A percentile compares a stretch with the other conserved stretches of the same genome.
These are phyloP conservation scores for Russula griseocarnosa DNA, from an alignment of 768 basidiomycete genomes.

Conservation along the genomic window DNA sequence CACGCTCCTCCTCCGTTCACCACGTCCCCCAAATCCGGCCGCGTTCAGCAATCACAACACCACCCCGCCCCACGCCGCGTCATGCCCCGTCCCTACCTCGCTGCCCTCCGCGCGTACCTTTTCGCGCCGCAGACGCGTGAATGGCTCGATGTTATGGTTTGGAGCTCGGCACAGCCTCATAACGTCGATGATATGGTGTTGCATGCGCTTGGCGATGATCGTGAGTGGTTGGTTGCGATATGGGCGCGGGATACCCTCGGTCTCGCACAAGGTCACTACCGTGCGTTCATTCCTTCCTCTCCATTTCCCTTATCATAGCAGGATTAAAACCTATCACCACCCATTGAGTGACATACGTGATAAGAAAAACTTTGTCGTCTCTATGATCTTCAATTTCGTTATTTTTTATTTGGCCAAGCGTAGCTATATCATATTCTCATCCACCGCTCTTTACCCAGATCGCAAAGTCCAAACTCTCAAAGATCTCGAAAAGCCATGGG, in stretches of 20 bases:
- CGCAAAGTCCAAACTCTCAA: conserved; percentile 60
- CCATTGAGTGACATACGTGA: conserved; percentile 10
- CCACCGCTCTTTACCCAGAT: conserved; percentile 13
- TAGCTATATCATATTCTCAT: neutral
- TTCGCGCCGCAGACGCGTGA: conserved; percentile 53
- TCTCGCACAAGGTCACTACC: conserved; percentile 53
- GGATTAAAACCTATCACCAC: conserved; percentile 10
- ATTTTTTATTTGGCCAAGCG: conserved; percentile 25
- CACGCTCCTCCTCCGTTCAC: conserved; percentile 60
- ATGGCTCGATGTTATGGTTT: conserved; percentile 84
- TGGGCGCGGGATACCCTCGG: conserved; percentile 83
- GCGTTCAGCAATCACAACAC: neutral
- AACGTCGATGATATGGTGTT: conserved; percentile 74
- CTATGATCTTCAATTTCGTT: neutral
- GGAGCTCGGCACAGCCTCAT: conserved; percentile 83
- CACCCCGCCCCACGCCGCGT: conserved; percentile 36
- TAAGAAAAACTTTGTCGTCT: conserved; percentile 23
- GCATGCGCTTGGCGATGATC: conserved; percentile 47
- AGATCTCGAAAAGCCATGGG: conserved; percentile 68
- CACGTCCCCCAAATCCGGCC: conserved; percentile 32
- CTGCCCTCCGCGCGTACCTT: conserved; percentile 57
- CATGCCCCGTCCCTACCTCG: conserved; percentile 64
- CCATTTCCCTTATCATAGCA: neutral
- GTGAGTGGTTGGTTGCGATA: conserved; percentile 50
- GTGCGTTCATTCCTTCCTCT: conserved; percentile 47